Evolutionary conservation across 2,329 filamentous ascomycete genomes (phyloP).

Genomic region (Penicillium brevicompactum): DNA sequence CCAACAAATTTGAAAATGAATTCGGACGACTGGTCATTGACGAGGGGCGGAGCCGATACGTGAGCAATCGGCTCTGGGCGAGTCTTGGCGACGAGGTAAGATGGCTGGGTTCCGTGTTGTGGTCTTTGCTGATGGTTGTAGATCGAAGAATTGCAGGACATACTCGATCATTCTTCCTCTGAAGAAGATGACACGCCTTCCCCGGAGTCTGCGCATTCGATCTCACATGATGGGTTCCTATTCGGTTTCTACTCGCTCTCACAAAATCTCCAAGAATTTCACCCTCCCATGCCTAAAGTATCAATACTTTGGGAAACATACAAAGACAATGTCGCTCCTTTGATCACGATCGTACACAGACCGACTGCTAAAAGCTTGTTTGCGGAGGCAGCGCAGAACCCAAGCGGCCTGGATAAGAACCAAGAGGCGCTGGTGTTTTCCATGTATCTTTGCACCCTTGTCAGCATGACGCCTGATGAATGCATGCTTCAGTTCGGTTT

Average conservation of each 20-base stretch:
- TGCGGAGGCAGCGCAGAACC: constrained; percentile 51
- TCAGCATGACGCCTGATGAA: constrained; percentile 43
- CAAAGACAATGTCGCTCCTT: constrained; percentile 63
- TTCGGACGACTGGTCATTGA: constrained; percentile 63
- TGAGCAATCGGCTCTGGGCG: constrained; percentile 65
- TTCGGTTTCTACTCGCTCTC: constrained; percentile 62
- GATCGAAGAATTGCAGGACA: constrained; percentile 64
- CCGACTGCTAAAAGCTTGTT: constrained; percentile 57
- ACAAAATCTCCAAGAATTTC: constrained; percentile 58
- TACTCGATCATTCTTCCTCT: constrained; percentile 59
- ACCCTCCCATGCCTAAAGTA: constrained; percentile 56
- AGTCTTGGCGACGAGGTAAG: constrained; percentile 61
- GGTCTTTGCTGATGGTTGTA: constrained; percentile 26
- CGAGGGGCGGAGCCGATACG: constrained; percentile 61
- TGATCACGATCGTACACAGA: constrained; percentile 62
- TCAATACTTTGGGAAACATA: constrained; percentile 59
- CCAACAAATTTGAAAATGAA: constrained; percentile 32
- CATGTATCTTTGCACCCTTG: constrained; percentile 62
- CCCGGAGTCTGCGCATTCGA: constrained; percentile 43
- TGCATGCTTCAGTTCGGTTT: constrained; percentile 52
- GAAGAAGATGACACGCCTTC: constrained; percentile 58
- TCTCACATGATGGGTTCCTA: constrained; percentile 60
- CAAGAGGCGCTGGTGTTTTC: constrained; percentile 62
- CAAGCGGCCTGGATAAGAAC: constrained; percentile 54
- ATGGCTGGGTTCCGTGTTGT: not conserved